Evolutionary conservation across 176 grass and related monocot genomes (phyloP).

Genomic region (Dactylis glomerata): DNA sequence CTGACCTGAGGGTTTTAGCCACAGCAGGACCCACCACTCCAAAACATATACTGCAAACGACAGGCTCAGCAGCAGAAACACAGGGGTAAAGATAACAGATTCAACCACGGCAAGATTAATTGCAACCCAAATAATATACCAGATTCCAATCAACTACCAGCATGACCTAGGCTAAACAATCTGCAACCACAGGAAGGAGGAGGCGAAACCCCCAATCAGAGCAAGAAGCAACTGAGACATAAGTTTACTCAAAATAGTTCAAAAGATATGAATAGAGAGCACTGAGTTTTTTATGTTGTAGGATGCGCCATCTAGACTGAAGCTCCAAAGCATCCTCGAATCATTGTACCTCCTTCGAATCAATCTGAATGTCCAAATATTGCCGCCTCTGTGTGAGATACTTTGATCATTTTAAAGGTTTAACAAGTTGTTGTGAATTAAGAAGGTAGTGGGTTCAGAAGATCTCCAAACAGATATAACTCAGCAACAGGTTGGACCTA

Average conservation of each 20-base stretch:
- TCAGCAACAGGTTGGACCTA: neutral
- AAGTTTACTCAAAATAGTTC: neutral
- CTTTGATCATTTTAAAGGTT: neutral
- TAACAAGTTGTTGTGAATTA: neutral
- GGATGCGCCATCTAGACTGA: neutral
- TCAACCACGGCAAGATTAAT: neutral
- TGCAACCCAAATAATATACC: neutral
- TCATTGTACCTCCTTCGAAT: neutral
- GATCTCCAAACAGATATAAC: neutral
- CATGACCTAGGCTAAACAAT: too few relatives aligned
- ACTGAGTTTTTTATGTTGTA: neutral
- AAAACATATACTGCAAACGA: neutral
- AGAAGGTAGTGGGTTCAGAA: neutral
- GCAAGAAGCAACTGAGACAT: neutral
- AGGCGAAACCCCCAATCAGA: neutral
- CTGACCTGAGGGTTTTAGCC: neutral
- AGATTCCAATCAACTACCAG: neutral
- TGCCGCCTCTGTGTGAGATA: neutral
- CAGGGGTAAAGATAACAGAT: neutral
- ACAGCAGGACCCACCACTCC: neutral
- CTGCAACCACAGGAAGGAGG: neutral
- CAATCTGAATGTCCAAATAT: constrained; percentile 8
- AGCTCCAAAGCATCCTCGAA: neutral
- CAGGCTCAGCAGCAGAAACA: neutral
- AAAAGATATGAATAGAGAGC: neutral